Evolutionary conservation across 2,329 filamentous ascomycete species (phyloP).

Genomic region (Penicillium aurantiogriseum): DNA sequence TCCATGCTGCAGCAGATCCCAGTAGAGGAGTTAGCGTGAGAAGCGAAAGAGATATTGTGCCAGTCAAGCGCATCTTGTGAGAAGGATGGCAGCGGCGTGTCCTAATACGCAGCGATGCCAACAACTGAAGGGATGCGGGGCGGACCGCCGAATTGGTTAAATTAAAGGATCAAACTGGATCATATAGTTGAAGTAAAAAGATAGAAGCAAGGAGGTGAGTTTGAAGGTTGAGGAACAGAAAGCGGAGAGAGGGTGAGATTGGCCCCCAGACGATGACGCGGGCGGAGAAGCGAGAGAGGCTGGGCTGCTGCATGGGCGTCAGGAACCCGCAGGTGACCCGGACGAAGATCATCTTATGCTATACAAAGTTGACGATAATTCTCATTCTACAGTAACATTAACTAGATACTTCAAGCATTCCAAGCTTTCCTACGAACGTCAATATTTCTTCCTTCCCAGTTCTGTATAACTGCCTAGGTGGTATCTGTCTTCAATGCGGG

Average conservation of each 20-base stretch:
- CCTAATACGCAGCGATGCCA: constrained; percentile 1
- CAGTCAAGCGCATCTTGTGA: constrained; percentile 30
- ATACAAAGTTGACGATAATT: neutral
- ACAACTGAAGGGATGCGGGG: constrained; percentile 9
- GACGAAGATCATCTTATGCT: neutral
- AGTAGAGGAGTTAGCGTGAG: constrained; percentile 28
- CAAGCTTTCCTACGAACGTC: neutral
- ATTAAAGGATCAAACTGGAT: neutral
- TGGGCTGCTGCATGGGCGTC: constrained; percentile 24
- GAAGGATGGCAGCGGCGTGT: constrained; percentile 11
- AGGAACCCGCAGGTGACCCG: constrained; percentile 14
- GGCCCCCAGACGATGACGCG: constrained; percentile 31
- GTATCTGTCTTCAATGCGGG: constrained; percentile 2
- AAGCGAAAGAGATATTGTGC: constrained; percentile 24
- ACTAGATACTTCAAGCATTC: neutral
- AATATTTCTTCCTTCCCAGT: neutral
- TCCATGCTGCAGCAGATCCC: constrained; percentile 24
- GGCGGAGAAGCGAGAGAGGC: constrained; percentile 29
- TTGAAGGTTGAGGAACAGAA: constrained; percentile 8
- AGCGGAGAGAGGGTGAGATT: constrained; percentile 20
- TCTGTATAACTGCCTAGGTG: neutral
- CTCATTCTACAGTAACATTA: neutral
- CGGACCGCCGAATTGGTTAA: constrained; percentile 7
- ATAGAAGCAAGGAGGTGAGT: constrained; percentile 3
- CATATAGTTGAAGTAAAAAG: constrained; percentile 5